phyloP scores from a whole-genome alignment of 805 yeast species.

The Metschnikowia kofuensis region DNA sequence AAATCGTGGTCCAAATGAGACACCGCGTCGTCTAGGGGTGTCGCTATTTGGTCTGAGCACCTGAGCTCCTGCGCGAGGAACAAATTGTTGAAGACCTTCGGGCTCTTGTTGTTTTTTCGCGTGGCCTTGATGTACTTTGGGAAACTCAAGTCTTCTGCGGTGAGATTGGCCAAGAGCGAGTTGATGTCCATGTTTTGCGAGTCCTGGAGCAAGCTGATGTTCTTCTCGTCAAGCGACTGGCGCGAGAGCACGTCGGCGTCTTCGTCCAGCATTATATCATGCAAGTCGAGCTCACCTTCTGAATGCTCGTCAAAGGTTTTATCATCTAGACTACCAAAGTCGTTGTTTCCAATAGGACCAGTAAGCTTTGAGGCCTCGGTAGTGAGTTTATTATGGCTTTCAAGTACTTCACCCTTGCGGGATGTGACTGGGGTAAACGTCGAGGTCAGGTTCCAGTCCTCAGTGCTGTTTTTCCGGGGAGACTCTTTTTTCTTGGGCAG shows the following conservation, averaged over 20 bases:
- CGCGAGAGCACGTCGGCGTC: slow-evolving; percentile 12
- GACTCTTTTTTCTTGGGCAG: not conserved
- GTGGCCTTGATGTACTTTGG: slow-evolving; percentile 57
- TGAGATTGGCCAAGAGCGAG: slow-evolving; percentile 30
- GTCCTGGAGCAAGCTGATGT: slow-evolving; percentile 15
- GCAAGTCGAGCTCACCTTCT: slow-evolving; percentile 13
- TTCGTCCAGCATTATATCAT: slow-evolving; percentile 17
- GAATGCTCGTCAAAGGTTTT: slow-evolving; percentile 11
- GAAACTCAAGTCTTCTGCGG: slow-evolving; percentile 39
- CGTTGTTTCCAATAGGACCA: not conserved
- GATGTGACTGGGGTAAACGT: not conserved
- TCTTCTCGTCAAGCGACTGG: slow-evolving; percentile 14
- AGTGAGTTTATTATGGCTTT: not conserved
- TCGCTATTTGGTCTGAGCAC: not conserved
- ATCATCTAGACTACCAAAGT: not conserved
- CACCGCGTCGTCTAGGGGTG: not conserved
- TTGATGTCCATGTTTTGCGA: slow-evolving; percentile 12
- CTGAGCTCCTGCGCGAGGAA: slow-evolving; percentile 62
- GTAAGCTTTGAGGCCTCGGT: not conserved
- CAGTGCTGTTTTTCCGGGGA: not conserved
- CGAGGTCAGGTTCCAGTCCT: not conserved
- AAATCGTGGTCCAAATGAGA: slow-evolving; percentile 25
- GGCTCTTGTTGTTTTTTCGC: slow-evolving; percentile 45
- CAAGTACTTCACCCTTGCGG: not conserved
- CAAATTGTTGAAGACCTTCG: slow-evolving; percentile 46